Evolutionary conservation across 1,139 yeast genomes (phyloP), one percentile per base, ranked within the genome.

Genomic region (Zygoascus meyerae): DNA sequence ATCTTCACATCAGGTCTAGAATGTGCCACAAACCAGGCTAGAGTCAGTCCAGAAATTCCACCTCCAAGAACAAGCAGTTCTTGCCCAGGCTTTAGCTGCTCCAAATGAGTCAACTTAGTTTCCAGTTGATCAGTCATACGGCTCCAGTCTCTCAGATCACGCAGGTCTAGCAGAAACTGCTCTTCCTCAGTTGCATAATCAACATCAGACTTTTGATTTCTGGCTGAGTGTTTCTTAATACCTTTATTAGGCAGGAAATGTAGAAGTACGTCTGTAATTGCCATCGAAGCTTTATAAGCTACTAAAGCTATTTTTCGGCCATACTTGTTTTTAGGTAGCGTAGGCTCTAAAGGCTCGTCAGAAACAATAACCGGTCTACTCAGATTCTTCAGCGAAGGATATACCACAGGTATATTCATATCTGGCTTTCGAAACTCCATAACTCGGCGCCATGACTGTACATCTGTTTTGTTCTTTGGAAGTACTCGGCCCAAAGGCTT

Each of bases 31-130:
- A 85, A 85, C 64, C 85, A 89, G 0, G 94, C 83, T 56, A 78
- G 81, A 1, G 92, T 71, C 3, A 92, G 71, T 0, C 97, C 97
- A 1, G 95, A 83, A 2, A 90, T 75, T 0, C 98, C 98, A 0
- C 86, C 85, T 0, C 98, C 98, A 2, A 87, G 62, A 0, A 90
- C 60, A 1, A 57, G 56, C 28, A 67, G 50, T 11, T 55, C 53
- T 11, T 61, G 65, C 10, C 61, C 60, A 2, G 48, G 34, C 14
- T 54, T 46, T 31, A 67, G 44, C 28, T 61, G 55, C 32, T 57
- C 59, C 14, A 66, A 47, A 47, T 66, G 21, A 48, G 64, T 45
- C 45, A 60, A 39, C 40, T 46, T 38, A 8, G 55, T 45, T 48
- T 61, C 69, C 53, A 63, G 44, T 38, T 56, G 52, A 14, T 55